phyloP scores from a whole-genome alignment of 2,329 filamentous ascomycete genomes.

The Huntiella bhutanensis region DNA sequence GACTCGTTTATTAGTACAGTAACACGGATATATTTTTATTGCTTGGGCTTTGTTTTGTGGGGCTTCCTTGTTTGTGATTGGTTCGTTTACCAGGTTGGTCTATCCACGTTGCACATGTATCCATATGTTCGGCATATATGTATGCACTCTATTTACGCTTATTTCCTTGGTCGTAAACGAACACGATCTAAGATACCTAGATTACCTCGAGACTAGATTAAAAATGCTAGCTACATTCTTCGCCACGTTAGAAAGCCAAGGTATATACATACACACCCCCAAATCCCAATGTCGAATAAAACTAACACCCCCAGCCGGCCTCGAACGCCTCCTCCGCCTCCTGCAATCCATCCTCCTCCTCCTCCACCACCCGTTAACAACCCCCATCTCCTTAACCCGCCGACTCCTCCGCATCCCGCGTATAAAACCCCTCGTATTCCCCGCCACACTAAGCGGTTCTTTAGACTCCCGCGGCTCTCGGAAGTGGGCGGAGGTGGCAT shows the following conservation, averaged over 20 bases:
- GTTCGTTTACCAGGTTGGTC: too few relatives aligned
- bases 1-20: background rate
- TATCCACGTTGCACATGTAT: too few relatives aligned
- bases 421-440: constrained; percentile 21
- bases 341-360: constrained; percentile 34
- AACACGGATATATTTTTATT: background rate
- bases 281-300: constrained; percentile 22
- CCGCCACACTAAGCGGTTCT: too few relatives aligned
- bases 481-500: too few relatives aligned
- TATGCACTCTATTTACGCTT: too few relatives aligned
- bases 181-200: background rate
- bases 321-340: constrained; percentile 41
- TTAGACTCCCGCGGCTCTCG: too few relatives aligned
- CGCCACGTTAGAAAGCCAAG: constrained; percentile 27
- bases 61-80: too few relatives aligned
- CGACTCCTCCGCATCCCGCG: constrained; percentile 51
- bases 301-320: constrained; percentile 36
- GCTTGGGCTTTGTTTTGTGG: too few relatives aligned
- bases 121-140: too few relatives aligned
- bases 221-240: constrained; percentile 14
- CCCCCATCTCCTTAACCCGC: constrained; percentile 22
- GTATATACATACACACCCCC: constrained; percentile 19
- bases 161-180: too few relatives aligned
- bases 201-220: background rate
- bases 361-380: constrained; percentile 23